These are phyloP conservation scores for Monosporascus ibericus DNA, from an alignment of 2,329 filamentous ascomycete genomes.

Conservation along the genomic window DNA sequence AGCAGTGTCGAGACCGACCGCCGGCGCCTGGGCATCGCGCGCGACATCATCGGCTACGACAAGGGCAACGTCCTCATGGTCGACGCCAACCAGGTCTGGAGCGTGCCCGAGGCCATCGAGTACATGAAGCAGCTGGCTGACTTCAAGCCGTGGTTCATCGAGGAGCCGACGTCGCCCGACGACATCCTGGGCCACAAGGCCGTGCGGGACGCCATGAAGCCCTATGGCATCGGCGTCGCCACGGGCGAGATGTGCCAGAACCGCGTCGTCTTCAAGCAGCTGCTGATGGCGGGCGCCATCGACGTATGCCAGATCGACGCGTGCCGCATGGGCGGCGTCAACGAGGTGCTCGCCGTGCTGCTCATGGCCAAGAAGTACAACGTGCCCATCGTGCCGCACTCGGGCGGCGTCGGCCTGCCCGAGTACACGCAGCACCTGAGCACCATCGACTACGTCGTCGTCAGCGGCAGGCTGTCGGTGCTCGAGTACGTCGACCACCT, in stretches of 20 bases:
- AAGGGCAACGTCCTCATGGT: conserved; percentile 83
- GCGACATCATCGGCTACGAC: conserved; percentile 77
- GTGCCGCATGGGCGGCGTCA: conserved; percentile 82
- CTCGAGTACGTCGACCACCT: conserved; percentile 90
- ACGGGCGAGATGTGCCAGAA: conserved; percentile 97
- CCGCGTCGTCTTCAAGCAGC: conserved; percentile 89
- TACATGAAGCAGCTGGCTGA: conserved; percentile 79
- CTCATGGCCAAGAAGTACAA: conserved; percentile 75
- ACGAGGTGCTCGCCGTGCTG: conserved; percentile 86
- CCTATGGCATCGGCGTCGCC: conserved; percentile 73
- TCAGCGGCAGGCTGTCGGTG: conserved; percentile 73
- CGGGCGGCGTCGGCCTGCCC: conserved; percentile 80
- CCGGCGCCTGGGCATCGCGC: conserved; percentile 63
- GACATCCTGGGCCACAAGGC: conserved; percentile 85
- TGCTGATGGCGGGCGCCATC: conserved; percentile 72
- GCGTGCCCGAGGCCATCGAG: conserved; percentile 78
- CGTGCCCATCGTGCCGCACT: conserved; percentile 83
- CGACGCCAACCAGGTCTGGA: conserved; percentile 91
- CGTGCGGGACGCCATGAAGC: conserved; percentile 71
- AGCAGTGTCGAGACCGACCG: conserved; percentile 66
- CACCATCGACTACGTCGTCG: conserved; percentile 88
- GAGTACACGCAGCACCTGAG: conserved; percentile 92
- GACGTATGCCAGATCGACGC: conserved; percentile 89
- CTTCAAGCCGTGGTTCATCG: conserved; percentile 90
- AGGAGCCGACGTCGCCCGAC: conserved; percentile 87